phyloP scores from a whole-genome alignment of 2,329 filamentous ascomycete species.

The Botrytis deweyae region DNA sequence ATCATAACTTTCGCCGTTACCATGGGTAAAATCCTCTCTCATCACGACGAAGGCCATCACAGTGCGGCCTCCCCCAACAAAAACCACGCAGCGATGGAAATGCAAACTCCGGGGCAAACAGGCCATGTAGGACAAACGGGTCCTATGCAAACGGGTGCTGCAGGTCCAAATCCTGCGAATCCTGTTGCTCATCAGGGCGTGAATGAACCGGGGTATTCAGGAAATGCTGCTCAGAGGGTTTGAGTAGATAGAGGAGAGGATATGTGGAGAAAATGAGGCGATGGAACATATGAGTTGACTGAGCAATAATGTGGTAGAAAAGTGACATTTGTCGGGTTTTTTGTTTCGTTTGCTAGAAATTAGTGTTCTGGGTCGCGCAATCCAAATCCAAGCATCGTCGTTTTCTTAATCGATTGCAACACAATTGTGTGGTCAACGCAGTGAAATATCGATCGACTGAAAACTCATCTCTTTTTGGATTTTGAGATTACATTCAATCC shows the following conservation, averaged over 20 bases:
- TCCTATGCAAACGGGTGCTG: background rate
- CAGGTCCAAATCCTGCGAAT: background rate
- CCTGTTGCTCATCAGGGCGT: background rate
- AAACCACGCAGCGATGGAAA: background rate
- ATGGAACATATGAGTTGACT: background rate
- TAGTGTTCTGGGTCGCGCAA: background rate
- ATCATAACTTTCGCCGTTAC: constrained; percentile 13
- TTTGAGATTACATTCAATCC: background rate
- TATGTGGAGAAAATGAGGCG: no score
- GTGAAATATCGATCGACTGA: background rate
- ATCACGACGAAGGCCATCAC: constrained; percentile 1
- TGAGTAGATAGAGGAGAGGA: background rate
- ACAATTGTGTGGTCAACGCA: background rate
- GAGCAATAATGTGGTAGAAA: background rate
- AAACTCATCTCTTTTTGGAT: rapidly evolving
- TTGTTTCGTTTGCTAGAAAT: background rate
- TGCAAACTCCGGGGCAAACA: constrained; percentile 1
- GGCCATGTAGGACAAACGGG: background rate
- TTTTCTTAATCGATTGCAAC: background rate
- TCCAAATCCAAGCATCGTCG: constrained; percentile 9
- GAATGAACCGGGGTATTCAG: background rate
- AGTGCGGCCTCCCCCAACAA: background rate
- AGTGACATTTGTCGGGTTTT: background rate
- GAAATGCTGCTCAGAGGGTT: background rate
- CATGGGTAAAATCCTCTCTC: background rate